Evolutionary conservation across 805 yeast genomes (phyloP).

Genomic region (Saturnispora sekii): DNA sequence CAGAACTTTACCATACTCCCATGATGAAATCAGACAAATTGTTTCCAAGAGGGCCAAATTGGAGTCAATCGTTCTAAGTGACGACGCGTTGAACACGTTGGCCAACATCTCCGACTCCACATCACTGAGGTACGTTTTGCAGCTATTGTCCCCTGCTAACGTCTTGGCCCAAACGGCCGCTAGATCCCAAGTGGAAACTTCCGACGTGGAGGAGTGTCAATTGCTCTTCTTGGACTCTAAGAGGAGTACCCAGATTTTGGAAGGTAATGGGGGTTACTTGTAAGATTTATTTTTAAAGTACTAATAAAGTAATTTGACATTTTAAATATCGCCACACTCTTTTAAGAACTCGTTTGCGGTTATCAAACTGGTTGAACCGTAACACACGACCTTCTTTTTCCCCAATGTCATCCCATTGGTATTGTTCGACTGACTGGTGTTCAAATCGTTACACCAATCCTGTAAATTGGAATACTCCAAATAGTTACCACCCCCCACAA

Average conservation of each 20-base stretch:
- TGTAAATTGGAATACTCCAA: constrained; percentile 89
- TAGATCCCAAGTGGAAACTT: constrained; percentile 53
- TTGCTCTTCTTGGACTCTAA: constrained; percentile 78
- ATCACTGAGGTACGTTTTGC: constrained; percentile 84
- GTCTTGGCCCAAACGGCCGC: constrained; percentile 71
- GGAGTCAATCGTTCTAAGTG: constrained; percentile 78
- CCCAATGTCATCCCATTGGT: constrained; percentile 12
- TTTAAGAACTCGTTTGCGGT: constrained; percentile 61
- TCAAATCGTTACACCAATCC: constrained; percentile 53
- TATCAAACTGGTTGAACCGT: constrained; percentile 76
- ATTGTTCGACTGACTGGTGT: constrained; percentile 13
- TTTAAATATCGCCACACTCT: constrained; percentile 49
- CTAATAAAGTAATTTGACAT: not conserved
- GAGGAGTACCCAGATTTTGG: constrained; percentile 79
- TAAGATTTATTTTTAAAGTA: constrained; percentile 5
- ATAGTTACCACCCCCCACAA: constrained; percentile 95
- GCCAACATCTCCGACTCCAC: constrained; percentile 88
- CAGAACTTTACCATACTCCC: constrained; percentile 68
- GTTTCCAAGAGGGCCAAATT: constrained; percentile 84
- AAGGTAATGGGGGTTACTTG: constrained; percentile 34
- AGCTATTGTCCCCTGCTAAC: constrained; percentile 82
- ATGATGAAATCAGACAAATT: constrained; percentile 80
- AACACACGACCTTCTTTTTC: constrained; percentile 48
- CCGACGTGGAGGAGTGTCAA: constrained; percentile 84
- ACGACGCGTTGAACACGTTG: constrained; percentile 77